A percentile compares a stretch with the other conserved stretches of the same genome.
These are phyloP conservation scores for Capsella rubella DNA, from an alignment of 441 rosid genomes.

Conservation along the genomic window DNA sequence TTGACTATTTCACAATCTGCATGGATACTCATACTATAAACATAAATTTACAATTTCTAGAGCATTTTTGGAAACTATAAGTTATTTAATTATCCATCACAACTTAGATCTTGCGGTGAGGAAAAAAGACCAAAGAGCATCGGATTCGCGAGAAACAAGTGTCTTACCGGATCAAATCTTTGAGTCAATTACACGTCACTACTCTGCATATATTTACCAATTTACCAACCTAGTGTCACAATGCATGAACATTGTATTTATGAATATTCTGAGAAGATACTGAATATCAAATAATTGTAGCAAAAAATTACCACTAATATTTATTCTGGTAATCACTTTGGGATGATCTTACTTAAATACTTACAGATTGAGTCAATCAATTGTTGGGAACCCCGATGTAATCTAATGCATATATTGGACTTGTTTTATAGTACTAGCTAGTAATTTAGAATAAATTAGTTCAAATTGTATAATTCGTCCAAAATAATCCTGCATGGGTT, in stretches of 20 bases:
- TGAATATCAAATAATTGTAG: too few species aligned
- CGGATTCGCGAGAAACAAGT: constrained; percentile 9
- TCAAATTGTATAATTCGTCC: constrained; percentile 26
- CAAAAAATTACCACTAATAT: too few species aligned
- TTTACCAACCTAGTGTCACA: neutral
- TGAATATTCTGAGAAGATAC: neutral
- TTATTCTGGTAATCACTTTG: neutral
- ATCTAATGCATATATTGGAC: neutral
- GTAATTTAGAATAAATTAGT: constrained; percentile 16
- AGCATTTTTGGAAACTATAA: neutral
- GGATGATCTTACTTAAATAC: neutral
- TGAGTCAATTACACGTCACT: constrained; percentile 33
- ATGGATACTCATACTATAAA: too few species aligned
- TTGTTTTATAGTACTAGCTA: neutral
- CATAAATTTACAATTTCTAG: too few species aligned
- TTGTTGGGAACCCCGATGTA: neutral
- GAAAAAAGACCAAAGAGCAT: neutral
- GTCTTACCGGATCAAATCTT: neutral
- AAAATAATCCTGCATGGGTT: constrained; percentile 29
- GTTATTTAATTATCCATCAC: neutral
- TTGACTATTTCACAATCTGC: too few species aligned
- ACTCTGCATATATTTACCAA: too few species aligned
- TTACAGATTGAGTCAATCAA: constrained; percentile 7
- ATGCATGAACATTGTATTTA: neutral
- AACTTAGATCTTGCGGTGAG: constrained; percentile 14